phyloP scores from a whole-genome alignment of 2,329 filamentous ascomycete genomes.

The Coleophoma crateriformis region DNA sequence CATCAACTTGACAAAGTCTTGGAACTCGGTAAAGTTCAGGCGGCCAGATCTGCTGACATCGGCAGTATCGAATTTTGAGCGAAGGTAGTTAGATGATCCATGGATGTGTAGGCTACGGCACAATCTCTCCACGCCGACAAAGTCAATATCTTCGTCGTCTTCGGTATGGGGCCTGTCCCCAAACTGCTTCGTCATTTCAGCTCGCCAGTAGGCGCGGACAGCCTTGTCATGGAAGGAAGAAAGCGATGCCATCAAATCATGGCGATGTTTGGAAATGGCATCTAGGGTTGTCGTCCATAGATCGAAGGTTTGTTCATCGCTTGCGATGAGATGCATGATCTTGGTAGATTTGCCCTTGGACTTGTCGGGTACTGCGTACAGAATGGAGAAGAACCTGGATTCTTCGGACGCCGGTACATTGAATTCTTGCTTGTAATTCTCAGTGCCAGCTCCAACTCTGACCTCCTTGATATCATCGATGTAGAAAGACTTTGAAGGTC shows the following conservation, averaged over 20 bases:
- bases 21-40: conserved; percentile 76
- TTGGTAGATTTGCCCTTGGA: conserved; percentile 68
- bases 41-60: conserved; percentile 59
- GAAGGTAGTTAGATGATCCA: conserved; percentile 69
- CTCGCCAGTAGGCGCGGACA: conserved; percentile 78
- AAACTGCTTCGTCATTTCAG: conserved; percentile 70
- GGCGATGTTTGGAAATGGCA: conserved; percentile 76
- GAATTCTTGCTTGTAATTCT: conserved; percentile 84
- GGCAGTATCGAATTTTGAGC: conserved; percentile 67
- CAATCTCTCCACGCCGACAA: conserved; percentile 72
- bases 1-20: conserved; percentile 75
- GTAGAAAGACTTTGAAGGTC: conserved; percentile 79
- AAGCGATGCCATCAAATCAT: conserved; percentile 84
- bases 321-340: conserved; percentile 81
- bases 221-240: conserved; percentile 81
- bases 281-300: conserved; percentile 84
- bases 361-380: conserved; percentile 75
- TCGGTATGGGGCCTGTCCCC: conserved; percentile 42
- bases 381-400: conserved; percentile 79
- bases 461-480: conserved; percentile 95
- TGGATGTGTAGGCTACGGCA: conserved; percentile 92
- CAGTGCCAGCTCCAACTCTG: conserved; percentile 73
- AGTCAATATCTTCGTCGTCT: conserved; percentile 67
- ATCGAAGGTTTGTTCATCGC: conserved; percentile 63
- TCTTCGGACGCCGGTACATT: conserved; percentile 63